A percentile compares a stretch with the other conserved stretches of the same genome.
Conservation (phyloP, 139 green algal genomes). For the Prasinococcaceae sp. region DNA sequence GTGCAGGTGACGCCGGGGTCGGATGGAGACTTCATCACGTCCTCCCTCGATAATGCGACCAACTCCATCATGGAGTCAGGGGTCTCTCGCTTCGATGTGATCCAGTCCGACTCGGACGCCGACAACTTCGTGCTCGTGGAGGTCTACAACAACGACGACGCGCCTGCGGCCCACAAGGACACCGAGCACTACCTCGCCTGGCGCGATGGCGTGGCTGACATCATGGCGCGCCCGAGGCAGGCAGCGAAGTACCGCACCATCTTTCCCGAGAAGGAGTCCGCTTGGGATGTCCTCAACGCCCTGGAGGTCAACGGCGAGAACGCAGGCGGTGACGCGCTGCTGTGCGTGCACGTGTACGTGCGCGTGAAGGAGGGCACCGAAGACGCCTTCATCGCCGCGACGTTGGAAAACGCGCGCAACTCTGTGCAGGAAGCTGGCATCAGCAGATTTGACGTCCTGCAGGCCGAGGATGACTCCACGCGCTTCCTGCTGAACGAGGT, state of each 20-base stretch:
- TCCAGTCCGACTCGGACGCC: constrained; percentile 3
- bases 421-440: constrained; percentile 10
- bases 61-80: background rate
- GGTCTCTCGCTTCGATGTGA: constrained; percentile 4
- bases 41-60: background rate
- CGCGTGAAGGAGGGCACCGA: background rate
- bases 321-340: background rate
- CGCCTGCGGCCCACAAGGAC: constrained; percentile 7
- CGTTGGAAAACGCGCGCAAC: constrained; percentile 6
- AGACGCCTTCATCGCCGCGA: constrained; percentile 7
- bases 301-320: background rate
- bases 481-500: constrained; percentile 15
- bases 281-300: background rate
- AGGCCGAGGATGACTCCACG: constrained; percentile 5
- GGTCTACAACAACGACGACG: background rate
- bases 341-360: constrained; percentile 9
- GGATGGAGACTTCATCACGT: background rate
- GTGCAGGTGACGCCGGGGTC: background rate
- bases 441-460: constrained; percentile 11
- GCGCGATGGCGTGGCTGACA: background rate
- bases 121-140: constrained; percentile 13
- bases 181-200: constrained; percentile 5
- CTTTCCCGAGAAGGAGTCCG: background rate
- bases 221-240: background rate
- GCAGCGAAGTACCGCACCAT: background rate